Conservation (phyloP, 768 basidiomycete genomes). For the Hypholoma sublateritium region DNA sequence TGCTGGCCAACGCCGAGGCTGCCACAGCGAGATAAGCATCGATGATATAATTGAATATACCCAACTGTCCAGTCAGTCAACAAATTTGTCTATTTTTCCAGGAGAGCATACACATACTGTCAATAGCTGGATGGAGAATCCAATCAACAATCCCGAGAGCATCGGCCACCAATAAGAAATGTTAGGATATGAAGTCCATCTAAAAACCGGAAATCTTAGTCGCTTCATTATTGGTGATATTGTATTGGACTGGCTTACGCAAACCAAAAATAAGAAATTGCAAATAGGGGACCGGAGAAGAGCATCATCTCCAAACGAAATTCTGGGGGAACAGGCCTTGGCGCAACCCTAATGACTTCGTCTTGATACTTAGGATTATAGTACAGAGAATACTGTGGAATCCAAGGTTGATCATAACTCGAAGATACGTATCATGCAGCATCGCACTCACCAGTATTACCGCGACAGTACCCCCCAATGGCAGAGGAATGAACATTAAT, state of each 20-base stretch:
- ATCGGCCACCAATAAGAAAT: conserved; percentile 56
- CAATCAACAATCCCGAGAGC: conserved; percentile 45
- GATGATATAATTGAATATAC: conserved; percentile 59
- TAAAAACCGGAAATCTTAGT: conserved; percentile 18
- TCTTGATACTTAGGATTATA: conserved; percentile 51
- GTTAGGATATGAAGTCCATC: conserved; percentile 59
- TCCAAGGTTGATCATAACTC: too few species aligned
- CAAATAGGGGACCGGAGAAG: conserved; percentile 50
- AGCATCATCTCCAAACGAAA: conserved; percentile 50
- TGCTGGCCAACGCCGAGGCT: conserved; percentile 57
- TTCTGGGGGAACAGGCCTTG: conserved; percentile 60
- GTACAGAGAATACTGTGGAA: conserved; percentile 40
- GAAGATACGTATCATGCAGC: background rate
- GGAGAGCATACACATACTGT: conserved; percentile 40
- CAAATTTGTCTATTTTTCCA: background rate
- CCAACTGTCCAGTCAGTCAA: conserved; percentile 33
- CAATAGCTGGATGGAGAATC: conserved; percentile 53
- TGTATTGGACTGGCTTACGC: conserved; percentile 30
- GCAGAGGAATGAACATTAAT: conserved; percentile 62
- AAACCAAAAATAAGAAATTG: conserved; percentile 66
- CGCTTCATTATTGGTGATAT: too few species aligned
- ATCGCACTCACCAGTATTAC: conserved; percentile 38
- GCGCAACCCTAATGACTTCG: conserved; percentile 41
- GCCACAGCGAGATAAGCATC: conserved; percentile 56
- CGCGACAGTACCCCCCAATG: conserved; percentile 47